A percentile compares a stretch with the other conserved stretches of the same genome.
These are phyloP conservation scores for Talaromyces sp. DNA, from an alignment of 2,329 filamentous ascomycete species.

Conservation along the genomic window DNA sequence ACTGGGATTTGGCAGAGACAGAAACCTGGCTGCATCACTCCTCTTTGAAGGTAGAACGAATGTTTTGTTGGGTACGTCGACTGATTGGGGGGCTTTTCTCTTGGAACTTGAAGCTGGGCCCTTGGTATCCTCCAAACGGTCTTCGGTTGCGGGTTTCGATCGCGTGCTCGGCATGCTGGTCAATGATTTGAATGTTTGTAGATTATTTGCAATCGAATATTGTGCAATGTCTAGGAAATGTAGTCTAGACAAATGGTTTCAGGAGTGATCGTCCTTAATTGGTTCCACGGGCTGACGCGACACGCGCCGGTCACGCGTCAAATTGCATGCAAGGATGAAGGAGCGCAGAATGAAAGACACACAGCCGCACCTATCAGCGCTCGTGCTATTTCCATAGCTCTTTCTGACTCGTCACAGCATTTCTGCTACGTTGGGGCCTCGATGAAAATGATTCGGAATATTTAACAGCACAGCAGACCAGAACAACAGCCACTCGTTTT, in stretches of 20 bases:
- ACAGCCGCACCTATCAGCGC: conserved; percentile 21
- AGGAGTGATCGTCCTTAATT: neutral
- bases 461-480: neutral
- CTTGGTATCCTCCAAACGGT: conserved; percentile 10
- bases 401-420: neutral
- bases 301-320: conserved; percentile 21
- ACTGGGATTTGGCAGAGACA: conserved; percentile 55
- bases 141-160: conserved; percentile 20
- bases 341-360: conserved; percentile 24
- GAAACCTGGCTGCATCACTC: conserved; percentile 52
- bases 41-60: conserved; percentile 56
- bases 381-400: conserved; percentile 21
- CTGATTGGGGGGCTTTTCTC: conserved; percentile 22
- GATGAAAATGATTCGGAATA: neutral
- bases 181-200: neutral
- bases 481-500: neutral
- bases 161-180: conserved; percentile 24
- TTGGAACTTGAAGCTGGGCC: conserved; percentile 20
- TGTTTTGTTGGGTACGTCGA: conserved; percentile 42
- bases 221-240: neutral
- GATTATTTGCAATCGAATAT: neutral
- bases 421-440: neutral
- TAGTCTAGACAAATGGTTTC: neutral
- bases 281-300: conserved; percentile 23
- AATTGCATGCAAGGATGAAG: conserved; percentile 2